These are phyloP conservation scores for Aspergillus jensenii DNA, from an alignment of 2,329 filamentous ascomycete species.

Conservation along the genomic window DNA sequence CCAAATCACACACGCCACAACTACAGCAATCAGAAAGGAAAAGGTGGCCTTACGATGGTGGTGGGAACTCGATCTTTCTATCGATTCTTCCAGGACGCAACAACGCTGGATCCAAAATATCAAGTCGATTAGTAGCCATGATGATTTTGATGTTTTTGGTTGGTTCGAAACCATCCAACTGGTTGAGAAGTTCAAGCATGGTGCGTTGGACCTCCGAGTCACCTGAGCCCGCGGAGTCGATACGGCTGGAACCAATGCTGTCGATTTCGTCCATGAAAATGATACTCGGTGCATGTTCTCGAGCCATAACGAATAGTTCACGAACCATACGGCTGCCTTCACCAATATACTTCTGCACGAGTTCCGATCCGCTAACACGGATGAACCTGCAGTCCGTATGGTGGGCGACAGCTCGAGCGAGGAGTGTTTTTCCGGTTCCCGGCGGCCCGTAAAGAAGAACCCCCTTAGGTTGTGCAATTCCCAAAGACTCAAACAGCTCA, in stretches of 20 bases:
- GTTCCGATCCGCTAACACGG: conserved; percentile 88
- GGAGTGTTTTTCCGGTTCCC: conserved; percentile 92
- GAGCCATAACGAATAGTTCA: conserved; percentile 98
- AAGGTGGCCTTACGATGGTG: conserved; percentile 63
- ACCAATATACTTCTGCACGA: conserved; percentile 99
- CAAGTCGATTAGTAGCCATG: conserved; percentile 98
- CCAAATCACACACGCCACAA: background rate
- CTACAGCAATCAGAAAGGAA: conserved; percentile 3
- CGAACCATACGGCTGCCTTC: conserved; percentile 98
- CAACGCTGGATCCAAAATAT: conserved; percentile 93
- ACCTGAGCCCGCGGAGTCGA: conserved; percentile 91
- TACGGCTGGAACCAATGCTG: conserved; percentile 94
- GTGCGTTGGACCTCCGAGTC: conserved; percentile 98
- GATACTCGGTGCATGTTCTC: conserved; percentile 96
- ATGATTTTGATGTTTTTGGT: conserved; percentile 99
- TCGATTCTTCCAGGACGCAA: conserved; percentile 96
- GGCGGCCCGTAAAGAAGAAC: conserved; percentile 95
- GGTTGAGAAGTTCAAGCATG: conserved; percentile 97
- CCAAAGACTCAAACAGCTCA: conserved; percentile 97
- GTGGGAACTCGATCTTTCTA: conserved; percentile 98
- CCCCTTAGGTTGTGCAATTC: conserved; percentile 97
- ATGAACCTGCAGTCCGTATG: conserved; percentile 99
- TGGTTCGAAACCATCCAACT: conserved; percentile 96
- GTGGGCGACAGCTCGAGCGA: conserved; percentile 93
- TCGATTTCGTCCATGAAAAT: conserved; percentile 99